Evolutionary conservation across 2,329 filamentous ascomycete species (phyloP).

Genomic region (Neoascochyta sp.): DNA sequence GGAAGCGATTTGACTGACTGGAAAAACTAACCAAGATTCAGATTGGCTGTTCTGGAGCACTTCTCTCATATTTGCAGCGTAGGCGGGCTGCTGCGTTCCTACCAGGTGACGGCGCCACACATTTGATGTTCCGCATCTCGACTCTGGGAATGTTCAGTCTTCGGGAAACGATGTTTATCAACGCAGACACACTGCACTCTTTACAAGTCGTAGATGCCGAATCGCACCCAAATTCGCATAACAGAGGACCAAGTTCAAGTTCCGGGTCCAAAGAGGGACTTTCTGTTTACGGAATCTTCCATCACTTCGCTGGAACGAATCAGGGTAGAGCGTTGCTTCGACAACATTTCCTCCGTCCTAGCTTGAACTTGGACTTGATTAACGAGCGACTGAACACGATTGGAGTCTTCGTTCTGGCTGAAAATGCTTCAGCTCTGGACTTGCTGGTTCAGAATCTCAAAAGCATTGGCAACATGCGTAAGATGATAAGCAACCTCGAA

Average conservation of each 20-base stretch:
- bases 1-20: not conserved
- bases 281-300: constrained; percentile 80
- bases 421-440: constrained; percentile 59
- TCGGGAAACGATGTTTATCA: constrained; percentile 67
- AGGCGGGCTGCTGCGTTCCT: constrained; percentile 61
- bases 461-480: constrained; percentile 71
- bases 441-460: constrained; percentile 60
- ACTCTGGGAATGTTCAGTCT: constrained; percentile 74
- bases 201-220: constrained; percentile 84
- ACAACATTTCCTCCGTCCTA: constrained; percentile 79
- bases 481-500: constrained; percentile 64
- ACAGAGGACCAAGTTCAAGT: constrained; percentile 62
- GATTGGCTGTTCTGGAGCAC: constrained; percentile 81
- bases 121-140: constrained; percentile 57
- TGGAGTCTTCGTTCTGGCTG: constrained; percentile 60
- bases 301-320: constrained; percentile 67
- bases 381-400: constrained; percentile 68
- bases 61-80: constrained; percentile 74
- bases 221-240: constrained; percentile 75
- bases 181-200: constrained; percentile 72
- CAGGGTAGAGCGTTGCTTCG: constrained; percentile 73
- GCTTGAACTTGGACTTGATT: constrained; percentile 64
- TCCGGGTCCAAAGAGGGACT: constrained; percentile 73
- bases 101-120: constrained; percentile 55
- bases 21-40: constrained; percentile 27